phyloP scores from a whole-genome alignment of 192 early-diverging fungal species.

The Rhizophlyctis rosea region DNA sequence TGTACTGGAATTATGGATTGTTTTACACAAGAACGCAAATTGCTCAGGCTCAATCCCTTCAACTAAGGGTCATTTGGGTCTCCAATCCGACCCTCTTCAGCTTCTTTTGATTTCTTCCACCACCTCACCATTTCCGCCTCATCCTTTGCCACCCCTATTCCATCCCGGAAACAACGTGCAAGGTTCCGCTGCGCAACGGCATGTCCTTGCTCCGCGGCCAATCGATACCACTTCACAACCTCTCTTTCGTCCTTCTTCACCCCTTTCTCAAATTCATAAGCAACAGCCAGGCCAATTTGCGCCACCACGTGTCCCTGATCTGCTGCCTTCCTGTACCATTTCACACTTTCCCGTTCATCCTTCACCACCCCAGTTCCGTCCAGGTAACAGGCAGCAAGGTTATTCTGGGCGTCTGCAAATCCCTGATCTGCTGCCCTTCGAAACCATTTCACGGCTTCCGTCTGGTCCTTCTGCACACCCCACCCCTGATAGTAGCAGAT shows the following conservation, averaged over 20 bases:
- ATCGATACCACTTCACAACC: conserved; percentile 38
- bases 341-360: conserved; percentile 26
- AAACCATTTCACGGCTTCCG: too few relatives aligned
- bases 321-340: conserved; percentile 40
- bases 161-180: conserved; percentile 43
- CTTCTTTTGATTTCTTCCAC: conserved; percentile 39
- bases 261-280: conserved; percentile 44
- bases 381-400: too few relatives aligned
- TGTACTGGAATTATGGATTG: too few relatives aligned
- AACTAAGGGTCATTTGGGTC: conserved; percentile 41
- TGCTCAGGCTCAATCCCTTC: too few relatives aligned
- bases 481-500: conserved; percentile 55
- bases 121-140: conserved; percentile 41
- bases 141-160: conserved; percentile 44
- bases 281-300: conserved; percentile 44
- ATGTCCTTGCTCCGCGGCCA: conserved; percentile 30
- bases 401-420: too few relatives aligned
- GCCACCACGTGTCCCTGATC: conserved; percentile 31
- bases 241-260: conserved; percentile 25
- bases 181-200: conserved; percentile 44
- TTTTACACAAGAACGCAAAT: too few relatives aligned
- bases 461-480: conserved; percentile 49
- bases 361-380: conserved; percentile 31
- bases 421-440: too few relatives aligned
- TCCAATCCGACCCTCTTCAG: too few relatives aligned